These are phyloP conservation scores for Zizania latifolia DNA, from an alignment of 176 grass and related monocot genomes.

Conservation along the genomic window DNA sequence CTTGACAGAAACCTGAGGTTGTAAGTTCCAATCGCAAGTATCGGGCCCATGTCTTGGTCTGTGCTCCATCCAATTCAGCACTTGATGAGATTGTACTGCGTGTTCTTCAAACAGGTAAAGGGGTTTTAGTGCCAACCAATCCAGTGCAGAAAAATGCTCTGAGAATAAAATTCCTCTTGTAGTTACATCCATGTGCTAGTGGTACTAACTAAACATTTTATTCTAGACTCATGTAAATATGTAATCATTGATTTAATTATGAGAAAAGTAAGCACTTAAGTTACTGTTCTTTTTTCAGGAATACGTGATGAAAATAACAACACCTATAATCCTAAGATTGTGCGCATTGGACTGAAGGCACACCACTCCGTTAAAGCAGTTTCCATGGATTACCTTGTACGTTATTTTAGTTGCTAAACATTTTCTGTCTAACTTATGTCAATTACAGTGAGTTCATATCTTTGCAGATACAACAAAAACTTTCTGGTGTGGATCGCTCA, in stretches of 20 bases:
- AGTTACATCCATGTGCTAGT: background rate
- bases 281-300: conserved; percentile 41
- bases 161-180: background rate
- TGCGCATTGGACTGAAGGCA: conserved; percentile 86
- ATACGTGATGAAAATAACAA: conserved; percentile 91
- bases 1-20: conserved; percentile 86
- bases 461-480: conserved; percentile 83
- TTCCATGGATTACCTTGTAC: conserved; percentile 93
- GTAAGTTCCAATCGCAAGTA: conserved; percentile 92
- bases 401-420: conserved; percentile 26
- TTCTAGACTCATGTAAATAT: background rate
- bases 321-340: conserved; percentile 90
- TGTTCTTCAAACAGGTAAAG: conserved; percentile 75
- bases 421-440: conserved; percentile 36
- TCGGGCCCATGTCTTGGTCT: conserved; percentile 91
- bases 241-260: background rate
- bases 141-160: background rate
- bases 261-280: conserved; percentile 14
- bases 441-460: conserved; percentile 25
- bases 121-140: conserved; percentile 7
- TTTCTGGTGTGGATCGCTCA: conserved; percentile 51
- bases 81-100: conserved; percentile 97
- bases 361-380: conserved; percentile 97
- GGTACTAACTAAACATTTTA: background rate
- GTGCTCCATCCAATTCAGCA: conserved; percentile 94